These are phyloP conservation scores for Macaranga tanarius DNA, from an alignment of 441 rosid species.

Conservation along the genomic window DNA sequence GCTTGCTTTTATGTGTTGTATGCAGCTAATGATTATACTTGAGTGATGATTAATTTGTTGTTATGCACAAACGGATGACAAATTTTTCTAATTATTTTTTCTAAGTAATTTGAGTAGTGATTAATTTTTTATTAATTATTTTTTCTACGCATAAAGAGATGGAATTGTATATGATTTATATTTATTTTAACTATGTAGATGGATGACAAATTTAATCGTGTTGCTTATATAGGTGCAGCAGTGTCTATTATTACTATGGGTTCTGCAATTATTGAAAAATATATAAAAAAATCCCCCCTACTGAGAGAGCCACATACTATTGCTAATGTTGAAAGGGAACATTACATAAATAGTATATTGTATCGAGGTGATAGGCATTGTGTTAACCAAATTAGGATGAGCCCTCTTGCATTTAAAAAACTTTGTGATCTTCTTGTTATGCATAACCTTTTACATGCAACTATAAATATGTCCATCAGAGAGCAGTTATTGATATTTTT, in stretches of 20 bases:
- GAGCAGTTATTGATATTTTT: too few relatives aligned
- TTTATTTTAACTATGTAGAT: too few relatives aligned
- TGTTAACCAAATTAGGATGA: neutral
- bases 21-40: neutral
- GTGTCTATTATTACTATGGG: neutral
- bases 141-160: too few relatives aligned
- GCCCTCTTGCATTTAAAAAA: neutral
- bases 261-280: neutral
- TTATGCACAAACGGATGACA: too few relatives aligned
- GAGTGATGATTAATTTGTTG: neutral
- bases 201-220: neutral
- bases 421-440: neutral
- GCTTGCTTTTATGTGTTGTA: neutral
- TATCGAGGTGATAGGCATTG: conserved; percentile 2
- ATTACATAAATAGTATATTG: too few relatives aligned
- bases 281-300: neutral
- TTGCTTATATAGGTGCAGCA: neutral
- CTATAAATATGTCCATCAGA: neutral
- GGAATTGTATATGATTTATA: too few relatives aligned
- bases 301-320: neutral
- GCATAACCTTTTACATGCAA: too few relatives aligned
- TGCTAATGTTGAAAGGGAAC: neutral
- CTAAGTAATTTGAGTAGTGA: too few relatives aligned
- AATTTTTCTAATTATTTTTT: too few relatives aligned
- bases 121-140: too few relatives aligned